Evolutionary conservation across 306 rosid species (phyloP).

Genomic region (Arachis stenosperma): DNA sequence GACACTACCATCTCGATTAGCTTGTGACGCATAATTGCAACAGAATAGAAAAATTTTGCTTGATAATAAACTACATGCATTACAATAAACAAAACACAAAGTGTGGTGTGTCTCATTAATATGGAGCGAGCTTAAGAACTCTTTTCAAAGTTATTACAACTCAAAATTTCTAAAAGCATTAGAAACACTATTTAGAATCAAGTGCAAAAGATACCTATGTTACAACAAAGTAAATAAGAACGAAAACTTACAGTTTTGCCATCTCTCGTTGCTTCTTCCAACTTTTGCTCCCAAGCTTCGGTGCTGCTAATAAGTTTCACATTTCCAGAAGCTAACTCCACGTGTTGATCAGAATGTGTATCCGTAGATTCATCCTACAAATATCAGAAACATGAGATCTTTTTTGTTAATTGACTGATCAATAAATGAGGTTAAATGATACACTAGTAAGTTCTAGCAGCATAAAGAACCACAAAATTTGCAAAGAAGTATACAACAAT

Average conservation of each 20-base stretch:
- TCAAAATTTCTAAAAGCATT: constrained; percentile 11
- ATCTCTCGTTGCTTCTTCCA: constrained; percentile 85
- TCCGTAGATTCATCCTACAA: constrained; percentile 51
- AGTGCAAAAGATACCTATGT: background rate
- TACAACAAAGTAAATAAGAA: constrained; percentile 3
- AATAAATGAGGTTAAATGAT: constrained; percentile 10
- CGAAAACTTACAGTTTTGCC: constrained; percentile 73
- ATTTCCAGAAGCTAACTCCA: constrained; percentile 71
- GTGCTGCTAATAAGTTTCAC: constrained; percentile 72
- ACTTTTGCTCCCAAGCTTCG: constrained; percentile 84
- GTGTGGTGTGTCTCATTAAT: background rate
- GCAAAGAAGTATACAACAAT: background rate
- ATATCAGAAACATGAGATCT: constrained; percentile 42
- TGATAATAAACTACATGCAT: constrained; percentile 15
- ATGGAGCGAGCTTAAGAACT: constrained; percentile 4
- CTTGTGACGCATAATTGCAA: constrained; percentile 14
- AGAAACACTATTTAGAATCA: background rate
- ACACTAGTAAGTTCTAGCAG: constrained; percentile 25
- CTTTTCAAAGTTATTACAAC: constrained; percentile 9
- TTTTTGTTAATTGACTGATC: constrained; percentile 31
- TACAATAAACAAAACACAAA: constrained; percentile 2
- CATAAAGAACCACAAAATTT: constrained; percentile 26
- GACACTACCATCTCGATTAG: background rate
- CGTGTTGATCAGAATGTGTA: constrained; percentile 60
- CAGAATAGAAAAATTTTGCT: constrained; percentile 1